Percentiles rank a stretch among this genome's conserved stretches.
phyloP scores from a whole-genome alignment of 192 early-diverging fungal species.

The Backusella tuberculispora region DNA sequence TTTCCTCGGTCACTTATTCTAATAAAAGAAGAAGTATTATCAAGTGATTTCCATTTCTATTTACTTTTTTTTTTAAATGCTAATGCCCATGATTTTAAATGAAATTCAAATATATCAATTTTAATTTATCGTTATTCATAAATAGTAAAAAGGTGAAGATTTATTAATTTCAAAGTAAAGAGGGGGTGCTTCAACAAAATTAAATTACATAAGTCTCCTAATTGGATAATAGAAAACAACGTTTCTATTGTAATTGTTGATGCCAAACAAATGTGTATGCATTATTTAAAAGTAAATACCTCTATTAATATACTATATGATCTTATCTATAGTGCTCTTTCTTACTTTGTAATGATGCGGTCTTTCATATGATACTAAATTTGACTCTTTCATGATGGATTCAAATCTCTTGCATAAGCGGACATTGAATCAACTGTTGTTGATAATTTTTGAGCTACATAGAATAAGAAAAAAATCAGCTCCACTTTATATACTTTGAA shows the following conservation, averaged over 20 bases:
- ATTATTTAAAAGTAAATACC: neutral
- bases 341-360: neutral
- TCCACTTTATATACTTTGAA: neutral
- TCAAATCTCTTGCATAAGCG: neutral
- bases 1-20: neutral
- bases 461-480: neutral
- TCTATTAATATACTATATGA: too few relatives aligned
- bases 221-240: neutral
- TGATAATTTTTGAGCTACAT: neutral
- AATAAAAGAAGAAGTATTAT: neutral
- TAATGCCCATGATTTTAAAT: neutral
- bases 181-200: neutral
- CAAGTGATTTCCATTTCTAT: neutral
- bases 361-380: neutral
- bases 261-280: neutral
- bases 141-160: neutral
- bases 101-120: neutral
- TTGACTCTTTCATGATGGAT: neutral
- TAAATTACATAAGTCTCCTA: conserved; percentile 15
- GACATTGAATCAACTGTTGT: neutral
- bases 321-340: neutral
- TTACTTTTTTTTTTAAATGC: neutral
- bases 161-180: neutral
- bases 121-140: neutral
- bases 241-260: neutral